These are phyloP conservation scores for Candida wancherniae DNA, from an alignment of 805 yeast genomes.

Conservation along the genomic window DNA sequence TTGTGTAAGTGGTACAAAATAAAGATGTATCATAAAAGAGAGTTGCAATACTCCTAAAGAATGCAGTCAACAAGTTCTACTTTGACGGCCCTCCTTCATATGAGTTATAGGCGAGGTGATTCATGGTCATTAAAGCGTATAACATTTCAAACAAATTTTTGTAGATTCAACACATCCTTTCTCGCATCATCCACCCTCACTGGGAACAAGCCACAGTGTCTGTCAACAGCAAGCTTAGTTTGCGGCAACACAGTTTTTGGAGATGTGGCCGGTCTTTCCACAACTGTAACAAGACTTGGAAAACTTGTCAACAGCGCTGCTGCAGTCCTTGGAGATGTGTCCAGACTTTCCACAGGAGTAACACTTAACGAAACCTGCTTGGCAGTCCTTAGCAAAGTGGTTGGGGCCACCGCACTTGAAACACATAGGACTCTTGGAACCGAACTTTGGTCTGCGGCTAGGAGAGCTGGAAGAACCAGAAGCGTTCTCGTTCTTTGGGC, in stretches of 20 bases:
- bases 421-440: constrained; percentile 53
- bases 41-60: too few species aligned
- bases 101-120: constrained; percentile 9
- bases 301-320: constrained; percentile 42
- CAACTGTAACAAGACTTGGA: constrained; percentile 68
- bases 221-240: constrained; percentile 6
- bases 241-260: constrained; percentile 58
- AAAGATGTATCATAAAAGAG: too few species aligned
- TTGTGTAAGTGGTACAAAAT: too few species aligned
- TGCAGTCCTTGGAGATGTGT: constrained; percentile 83
- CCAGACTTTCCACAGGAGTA: constrained; percentile 91
- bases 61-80: too few species aligned
- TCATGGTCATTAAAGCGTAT: constrained; percentile 17
- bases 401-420: constrained; percentile 91
- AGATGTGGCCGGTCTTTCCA: constrained; percentile 80
- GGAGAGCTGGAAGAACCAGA: constrained; percentile 19
- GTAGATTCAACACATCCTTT: constrained; percentile 11
- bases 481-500: constrained; percentile 43
- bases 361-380: constrained; percentile 68
- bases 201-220: constrained; percentile 1
- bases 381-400: constrained; percentile 90
- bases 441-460: constrained; percentile 17
- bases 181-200: constrained; percentile 15
- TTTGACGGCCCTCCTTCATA: neutral
- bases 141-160: constrained; percentile 14